These are phyloP conservation scores for Parascedosporium putredinis DNA, from an alignment of 2,329 filamentous ascomycete species.

Conservation along the genomic window DNA sequence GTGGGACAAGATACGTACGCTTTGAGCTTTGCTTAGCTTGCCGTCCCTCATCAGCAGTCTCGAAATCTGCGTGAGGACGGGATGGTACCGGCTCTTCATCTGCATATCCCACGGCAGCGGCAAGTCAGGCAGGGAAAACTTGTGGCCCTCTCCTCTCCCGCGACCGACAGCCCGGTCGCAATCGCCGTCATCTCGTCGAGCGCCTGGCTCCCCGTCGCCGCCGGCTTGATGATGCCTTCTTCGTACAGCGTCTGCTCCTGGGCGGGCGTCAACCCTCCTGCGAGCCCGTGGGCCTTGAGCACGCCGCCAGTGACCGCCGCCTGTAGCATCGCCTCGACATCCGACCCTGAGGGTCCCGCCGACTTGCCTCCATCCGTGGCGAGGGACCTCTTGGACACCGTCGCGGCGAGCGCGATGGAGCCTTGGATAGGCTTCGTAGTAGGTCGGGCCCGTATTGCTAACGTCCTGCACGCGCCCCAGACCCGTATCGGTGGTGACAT, in stretches of 20 bases:
- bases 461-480: slow-evolving; percentile 30
- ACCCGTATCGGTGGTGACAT: slow-evolving; percentile 49
- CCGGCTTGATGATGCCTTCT: slow-evolving; percentile 28
- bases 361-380: slow-evolving; percentile 15
- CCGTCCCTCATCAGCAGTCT: slow-evolving; percentile 87
- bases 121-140: slow-evolving; percentile 62
- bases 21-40: slow-evolving; percentile 81
- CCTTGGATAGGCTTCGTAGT: slow-evolving; percentile 15
- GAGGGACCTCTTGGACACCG: slow-evolving; percentile 16
- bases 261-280: slow-evolving; percentile 26
- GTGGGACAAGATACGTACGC: slow-evolving; percentile 41
- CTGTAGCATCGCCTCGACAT: slow-evolving; percentile 10
- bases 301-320: slow-evolving; percentile 10
- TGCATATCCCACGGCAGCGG: slow-evolving; percentile 52
- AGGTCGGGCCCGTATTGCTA: slow-evolving; percentile 28
- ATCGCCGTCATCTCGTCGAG: slow-evolving; percentile 11
- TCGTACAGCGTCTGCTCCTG: slow-evolving; percentile 34
- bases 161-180: slow-evolving; percentile 11
- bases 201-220: slow-evolving; percentile 12
- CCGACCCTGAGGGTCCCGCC: not conserved
- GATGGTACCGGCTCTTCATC: slow-evolving; percentile 75
- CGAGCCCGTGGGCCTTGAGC: slow-evolving; percentile 7
- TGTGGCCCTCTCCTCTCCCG: slow-evolving; percentile 45
- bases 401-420: slow-evolving; percentile 17
- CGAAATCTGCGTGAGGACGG: slow-evolving; percentile 76